A percentile compares a stretch with the other conserved stretches of the same genome.
These are phyloP conservation scores for Adenanthera pavonina DNA, from an alignment of 306 rosid genomes.

Conservation along the genomic window DNA sequence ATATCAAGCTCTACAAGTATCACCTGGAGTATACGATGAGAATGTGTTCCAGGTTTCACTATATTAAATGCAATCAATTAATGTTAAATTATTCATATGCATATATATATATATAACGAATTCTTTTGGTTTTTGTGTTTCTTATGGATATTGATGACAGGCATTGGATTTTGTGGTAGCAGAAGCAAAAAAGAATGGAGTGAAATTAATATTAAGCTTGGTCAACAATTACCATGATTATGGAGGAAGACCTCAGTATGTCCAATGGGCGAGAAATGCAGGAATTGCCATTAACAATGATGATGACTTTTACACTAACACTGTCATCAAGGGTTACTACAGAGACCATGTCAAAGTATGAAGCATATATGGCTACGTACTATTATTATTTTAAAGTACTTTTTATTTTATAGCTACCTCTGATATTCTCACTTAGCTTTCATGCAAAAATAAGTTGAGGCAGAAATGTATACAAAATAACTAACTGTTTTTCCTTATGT, in stretches of 20 bases:
- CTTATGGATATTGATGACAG: conserved; percentile 28
- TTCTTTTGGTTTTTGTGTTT: background rate
- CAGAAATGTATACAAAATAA: background rate
- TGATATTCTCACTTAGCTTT: background rate
- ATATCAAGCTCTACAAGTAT: conserved; percentile 50
- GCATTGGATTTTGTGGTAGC: conserved; percentile 62
- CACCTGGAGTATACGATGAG: conserved; percentile 60
- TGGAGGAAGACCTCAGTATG: conserved; percentile 68
- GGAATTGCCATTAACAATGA: conserved; percentile 42
- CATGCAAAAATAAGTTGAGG: background rate
- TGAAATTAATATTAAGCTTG: conserved; percentile 53
- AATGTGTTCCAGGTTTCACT: conserved; percentile 47
- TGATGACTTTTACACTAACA: conserved; percentile 57
- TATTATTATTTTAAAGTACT: background rate
- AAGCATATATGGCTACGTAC: no score
- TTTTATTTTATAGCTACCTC: no score
- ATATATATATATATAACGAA: background rate
- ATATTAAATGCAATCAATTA: background rate
- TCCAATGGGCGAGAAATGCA: conserved; percentile 58
- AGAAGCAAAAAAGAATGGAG: conserved; percentile 56
- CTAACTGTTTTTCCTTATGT: background rate
- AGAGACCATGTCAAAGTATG: background rate
- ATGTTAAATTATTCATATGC: background rate
- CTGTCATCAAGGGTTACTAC: conserved; percentile 32
- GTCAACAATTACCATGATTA: conserved; percentile 56